A percentile compares a stretch with the other conserved stretches of the same genome.
These are phyloP conservation scores for Apiotrichum brassicae DNA, from an alignment of 1,284 basidiomycete genomes.

Conservation along the genomic window DNA sequence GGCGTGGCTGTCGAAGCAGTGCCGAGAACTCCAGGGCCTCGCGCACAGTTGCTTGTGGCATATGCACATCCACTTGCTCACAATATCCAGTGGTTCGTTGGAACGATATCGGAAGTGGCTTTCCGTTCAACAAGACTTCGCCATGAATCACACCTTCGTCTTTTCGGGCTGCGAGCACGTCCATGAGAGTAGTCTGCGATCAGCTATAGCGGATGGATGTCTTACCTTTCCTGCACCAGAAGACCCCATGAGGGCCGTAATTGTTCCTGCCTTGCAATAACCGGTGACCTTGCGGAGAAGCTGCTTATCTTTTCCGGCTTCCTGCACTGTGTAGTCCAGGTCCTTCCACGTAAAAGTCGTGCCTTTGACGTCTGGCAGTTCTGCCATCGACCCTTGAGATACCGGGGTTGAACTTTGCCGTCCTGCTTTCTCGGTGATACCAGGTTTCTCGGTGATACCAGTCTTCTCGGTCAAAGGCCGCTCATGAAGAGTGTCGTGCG, in stretches of 20 bases:
- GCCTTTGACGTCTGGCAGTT: background rate
- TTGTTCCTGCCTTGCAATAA: conserved; percentile 51
- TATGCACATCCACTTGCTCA: conserved; percentile 44
- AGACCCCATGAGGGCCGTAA: conserved; percentile 50
- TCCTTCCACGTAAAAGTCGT: conserved; percentile 48
- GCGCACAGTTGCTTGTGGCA: conserved; percentile 53
- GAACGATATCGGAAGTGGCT: conserved; percentile 49
- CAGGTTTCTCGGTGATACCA: too few relatives aligned
- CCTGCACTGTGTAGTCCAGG: conserved; percentile 48
- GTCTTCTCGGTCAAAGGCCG: too few relatives aligned
- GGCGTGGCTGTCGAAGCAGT: conserved; percentile 65
- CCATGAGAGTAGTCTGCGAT: conserved; percentile 46
- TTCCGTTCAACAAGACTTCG: conserved; percentile 50
- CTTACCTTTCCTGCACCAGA: conserved; percentile 43
- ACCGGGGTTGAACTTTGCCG: background rate
- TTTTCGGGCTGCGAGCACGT: conserved; percentile 49
- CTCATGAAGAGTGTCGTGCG: too few relatives aligned
- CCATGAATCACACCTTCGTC: conserved; percentile 41
- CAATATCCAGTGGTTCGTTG: conserved; percentile 51
- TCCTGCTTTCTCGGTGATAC: background rate
- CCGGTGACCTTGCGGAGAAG: conserved; percentile 51
- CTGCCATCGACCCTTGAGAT: background rate
- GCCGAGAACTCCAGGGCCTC: conserved; percentile 80
- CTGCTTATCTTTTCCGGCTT: conserved; percentile 38
- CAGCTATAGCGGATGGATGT: background rate